Conservation (phyloP, 2,329 filamentous ascomycete species). For the Geosmithia flava region DNA sequence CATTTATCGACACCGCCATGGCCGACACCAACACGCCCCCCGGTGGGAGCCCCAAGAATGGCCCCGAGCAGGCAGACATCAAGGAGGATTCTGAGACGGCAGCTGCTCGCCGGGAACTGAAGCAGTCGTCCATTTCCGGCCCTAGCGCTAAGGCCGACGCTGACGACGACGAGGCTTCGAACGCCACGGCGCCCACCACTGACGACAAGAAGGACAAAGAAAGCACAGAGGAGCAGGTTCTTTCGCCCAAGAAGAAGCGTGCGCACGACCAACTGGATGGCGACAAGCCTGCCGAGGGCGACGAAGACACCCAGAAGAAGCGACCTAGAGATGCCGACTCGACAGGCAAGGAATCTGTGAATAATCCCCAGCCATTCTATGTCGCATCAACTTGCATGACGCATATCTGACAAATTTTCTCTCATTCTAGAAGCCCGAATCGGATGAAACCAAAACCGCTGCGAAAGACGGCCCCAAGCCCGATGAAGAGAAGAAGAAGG, state of each 20-base stretch:
- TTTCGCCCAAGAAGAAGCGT: slow-evolving; percentile 51
- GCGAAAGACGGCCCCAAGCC: slow-evolving; percentile 6
- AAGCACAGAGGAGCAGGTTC: background rate
- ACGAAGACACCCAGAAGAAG: slow-evolving; percentile 54
- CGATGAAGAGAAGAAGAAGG: slow-evolving; percentile 12
- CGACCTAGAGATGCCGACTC: slow-evolving; percentile 41
- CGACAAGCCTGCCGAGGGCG: slow-evolving; percentile 25
- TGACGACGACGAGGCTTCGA: slow-evolving; percentile 9
- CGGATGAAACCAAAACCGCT: background rate
- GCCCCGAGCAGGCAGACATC: slow-evolving; percentile 15
- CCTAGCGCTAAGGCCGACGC: slow-evolving; percentile 5
- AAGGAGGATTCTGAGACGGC: slow-evolving; percentile 52
- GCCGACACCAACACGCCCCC: slow-evolving; percentile 1
- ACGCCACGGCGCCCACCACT: slow-evolving; percentile 4
- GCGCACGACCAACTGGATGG: slow-evolving; percentile 46
- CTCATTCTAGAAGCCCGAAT: background rate
- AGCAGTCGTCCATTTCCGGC: slow-evolving; percentile 51
- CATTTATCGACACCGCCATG: slow-evolving; percentile 1
- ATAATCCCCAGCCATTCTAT: background rate
- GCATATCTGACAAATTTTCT: background rate
- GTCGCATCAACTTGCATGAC: background rate
- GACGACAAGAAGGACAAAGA: slow-evolving; percentile 12
- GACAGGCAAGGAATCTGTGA: slow-evolving; percentile 17
- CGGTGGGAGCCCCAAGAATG: slow-evolving; percentile 1
- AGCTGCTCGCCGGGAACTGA: slow-evolving; percentile 50